phyloP scores from a whole-genome alignment of 2,329 filamentous ascomycete genomes.

The Aaosphaeria arxii region DNA sequence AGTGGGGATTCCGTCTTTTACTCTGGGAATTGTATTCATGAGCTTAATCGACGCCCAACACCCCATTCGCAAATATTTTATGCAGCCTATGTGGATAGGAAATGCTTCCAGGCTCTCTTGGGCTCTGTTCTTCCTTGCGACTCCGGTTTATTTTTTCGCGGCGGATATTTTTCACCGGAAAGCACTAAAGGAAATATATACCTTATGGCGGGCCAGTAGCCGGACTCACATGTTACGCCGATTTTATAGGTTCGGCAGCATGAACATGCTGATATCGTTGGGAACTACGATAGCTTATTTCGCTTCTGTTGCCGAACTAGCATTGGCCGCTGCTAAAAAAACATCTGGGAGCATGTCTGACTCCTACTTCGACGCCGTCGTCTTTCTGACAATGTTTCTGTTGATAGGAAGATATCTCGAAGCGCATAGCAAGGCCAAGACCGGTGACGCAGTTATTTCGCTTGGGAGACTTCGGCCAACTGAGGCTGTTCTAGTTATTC shows the following conservation, averaged over 20 bases:
- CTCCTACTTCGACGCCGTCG: constrained; percentile 85
- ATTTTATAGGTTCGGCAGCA: constrained; percentile 92
- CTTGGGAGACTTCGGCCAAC: constrained; percentile 75
- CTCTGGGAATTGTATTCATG: constrained; percentile 92
- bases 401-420: constrained; percentile 73
- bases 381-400: constrained; percentile 87
- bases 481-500: constrained; percentile 67
- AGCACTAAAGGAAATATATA: constrained; percentile 73
- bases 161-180: constrained; percentile 81
- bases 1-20: constrained; percentile 75
- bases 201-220: constrained; percentile 75
- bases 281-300: constrained; percentile 87
- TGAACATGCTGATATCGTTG: constrained; percentile 90
- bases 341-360: constrained; percentile 32
- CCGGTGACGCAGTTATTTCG: constrained; percentile 79
- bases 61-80: constrained; percentile 61
- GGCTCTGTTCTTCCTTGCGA: constrained; percentile 76
- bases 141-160: constrained; percentile 81
- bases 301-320: constrained; percentile 74
- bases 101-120: constrained; percentile 72
- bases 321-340: constrained; percentile 50
- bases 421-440: constrained; percentile 86
- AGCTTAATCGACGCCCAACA: constrained; percentile 65
- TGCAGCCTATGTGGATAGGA: constrained; percentile 67
- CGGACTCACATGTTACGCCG: constrained; percentile 68